These are phyloP conservation scores for Suhomyces xylopsoci DNA, from an alignment of 805 yeast species.

Conservation along the genomic window DNA sequence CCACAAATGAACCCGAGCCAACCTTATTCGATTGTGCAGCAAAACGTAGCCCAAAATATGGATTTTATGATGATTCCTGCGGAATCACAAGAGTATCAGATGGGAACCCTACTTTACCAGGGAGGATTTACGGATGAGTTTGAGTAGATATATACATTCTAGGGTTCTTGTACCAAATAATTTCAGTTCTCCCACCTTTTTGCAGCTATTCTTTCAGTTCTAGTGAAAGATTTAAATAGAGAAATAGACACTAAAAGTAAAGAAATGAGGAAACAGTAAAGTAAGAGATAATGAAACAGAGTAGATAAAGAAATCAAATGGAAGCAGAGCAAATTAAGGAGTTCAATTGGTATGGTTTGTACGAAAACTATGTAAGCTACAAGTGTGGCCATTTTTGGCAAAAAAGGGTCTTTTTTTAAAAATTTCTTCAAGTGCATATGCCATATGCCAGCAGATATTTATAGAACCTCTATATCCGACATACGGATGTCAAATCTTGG, in stretches of 20 bases:
- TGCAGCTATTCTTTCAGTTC: neutral
- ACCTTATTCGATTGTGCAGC: conserved; percentile 5
- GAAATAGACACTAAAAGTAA: neutral
- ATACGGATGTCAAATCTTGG: neutral
- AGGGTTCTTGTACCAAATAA: neutral
- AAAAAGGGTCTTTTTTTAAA: neutral
- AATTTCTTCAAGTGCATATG: neutral
- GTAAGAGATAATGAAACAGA: no score
- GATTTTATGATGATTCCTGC: conserved; percentile 12
- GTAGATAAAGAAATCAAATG: no score
- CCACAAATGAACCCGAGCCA: neutral
- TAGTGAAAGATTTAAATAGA: neutral
- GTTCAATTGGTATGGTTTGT: no score
- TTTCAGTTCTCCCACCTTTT: neutral
- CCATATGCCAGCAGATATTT: no score
- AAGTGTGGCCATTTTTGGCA: neutral
- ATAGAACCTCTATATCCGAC: neutral
- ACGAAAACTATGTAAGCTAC: no score
- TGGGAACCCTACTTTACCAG: conserved; percentile 7
- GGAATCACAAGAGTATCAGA: conserved; percentile 9
- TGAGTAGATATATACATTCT: neutral
- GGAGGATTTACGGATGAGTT: conserved; percentile 9
- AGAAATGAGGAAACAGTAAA: no score
- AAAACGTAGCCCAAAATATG: conserved; percentile 4
- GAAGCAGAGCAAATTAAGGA: no score